Conservation (phyloP, 768 basidiomycete species). For the Pleurotus eryngii region DNA sequence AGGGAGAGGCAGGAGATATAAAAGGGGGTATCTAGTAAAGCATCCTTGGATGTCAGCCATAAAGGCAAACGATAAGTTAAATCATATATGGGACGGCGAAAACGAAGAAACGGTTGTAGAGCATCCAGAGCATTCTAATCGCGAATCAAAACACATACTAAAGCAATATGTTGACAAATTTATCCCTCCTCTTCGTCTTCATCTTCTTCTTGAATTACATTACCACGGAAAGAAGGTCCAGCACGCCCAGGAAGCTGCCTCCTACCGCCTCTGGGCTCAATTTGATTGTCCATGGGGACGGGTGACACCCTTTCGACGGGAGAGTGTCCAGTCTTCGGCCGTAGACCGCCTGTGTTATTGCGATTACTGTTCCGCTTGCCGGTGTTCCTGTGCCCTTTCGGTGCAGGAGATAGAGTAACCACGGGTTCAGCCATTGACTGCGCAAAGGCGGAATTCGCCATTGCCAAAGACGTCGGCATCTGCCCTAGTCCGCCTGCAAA, state of each 20-base stretch:
- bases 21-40: background rate
- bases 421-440: slow-evolving; percentile 27
- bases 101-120: background rate
- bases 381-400: slow-evolving; percentile 41
- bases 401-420: slow-evolving; percentile 49
- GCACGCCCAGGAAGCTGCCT: slow-evolving; percentile 70
- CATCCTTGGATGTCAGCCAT: background rate
- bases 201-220: slow-evolving; percentile 82
- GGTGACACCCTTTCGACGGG: slow-evolving; percentile 61
- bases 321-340: slow-evolving; percentile 54
- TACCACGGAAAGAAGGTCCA: slow-evolving; percentile 62
- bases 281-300: slow-evolving; percentile 46
- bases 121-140: background rate
- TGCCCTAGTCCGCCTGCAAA: slow-evolving; percentile 84
- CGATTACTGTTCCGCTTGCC: slow-evolving; percentile 24
- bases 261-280: slow-evolving; percentile 52
- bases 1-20: background rate
- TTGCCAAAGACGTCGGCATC: slow-evolving; percentile 27
- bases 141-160: background rate
- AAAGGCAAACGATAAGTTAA: background rate
- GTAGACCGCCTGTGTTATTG: slow-evolving; percentile 22
- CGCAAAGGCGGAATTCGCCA: slow-evolving; percentile 6
- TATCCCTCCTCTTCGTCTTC: slow-evolving; percentile 72
- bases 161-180: background rate
- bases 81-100: background rate